Base-by-base conservation (phyloP, 768 basidiomycete genomes). In the Phlebiopsis flavidoalba region DNA sequence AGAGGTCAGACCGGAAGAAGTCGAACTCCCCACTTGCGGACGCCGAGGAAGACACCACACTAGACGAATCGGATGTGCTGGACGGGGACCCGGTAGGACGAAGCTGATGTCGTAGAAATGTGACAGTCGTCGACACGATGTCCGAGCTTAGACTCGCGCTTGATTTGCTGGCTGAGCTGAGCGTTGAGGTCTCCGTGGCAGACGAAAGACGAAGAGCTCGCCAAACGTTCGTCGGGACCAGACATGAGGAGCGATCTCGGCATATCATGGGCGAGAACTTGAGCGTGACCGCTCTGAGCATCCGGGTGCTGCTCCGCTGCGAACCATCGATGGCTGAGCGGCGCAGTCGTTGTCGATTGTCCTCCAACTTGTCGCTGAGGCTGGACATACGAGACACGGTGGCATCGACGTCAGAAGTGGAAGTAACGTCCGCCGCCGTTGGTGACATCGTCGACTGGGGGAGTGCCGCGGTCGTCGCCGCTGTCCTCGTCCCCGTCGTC, bases 221-320 rank as follows among this genome's bases (percentile, higher is more conserved):
- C 55, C 24, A 36, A 24, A 8, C 46, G 49, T 24, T 60, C 58
- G 24, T 57, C 40, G 10, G 24, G 21, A 4, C 53, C 5, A 54
- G 54, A 22, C n/a, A n/a, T 49, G 21, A 10, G 59, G 40, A 37
- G 45, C 15, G 12, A 72, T 68, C 52, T 73, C 72, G 33, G 75
- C 75, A n/a, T 5, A 69, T 60, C 4, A 67, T 67, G 8, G 83
- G 78, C 2, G 76, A 75, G 69, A 85, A 86, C 22, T 81, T 71
- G n/a, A 88, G 75, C 0, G 79, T 79, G 6, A 85, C 83, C n/a
- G 58, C 79, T 80, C 69, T 75, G 75, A 8, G 73, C 65, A 22
- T 61, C 47, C 7, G 69, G 58, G 48, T 66, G 48, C 5, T 70
- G 67, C 10, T 65, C 63, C 8, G 59, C 62, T 10, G 62, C 60